Evolutionary conservation across 176 grass and related monocot species (phyloP), one percentile per base, ranked within the genome.

Genomic region (Alopecurus myosuroides): DNA sequence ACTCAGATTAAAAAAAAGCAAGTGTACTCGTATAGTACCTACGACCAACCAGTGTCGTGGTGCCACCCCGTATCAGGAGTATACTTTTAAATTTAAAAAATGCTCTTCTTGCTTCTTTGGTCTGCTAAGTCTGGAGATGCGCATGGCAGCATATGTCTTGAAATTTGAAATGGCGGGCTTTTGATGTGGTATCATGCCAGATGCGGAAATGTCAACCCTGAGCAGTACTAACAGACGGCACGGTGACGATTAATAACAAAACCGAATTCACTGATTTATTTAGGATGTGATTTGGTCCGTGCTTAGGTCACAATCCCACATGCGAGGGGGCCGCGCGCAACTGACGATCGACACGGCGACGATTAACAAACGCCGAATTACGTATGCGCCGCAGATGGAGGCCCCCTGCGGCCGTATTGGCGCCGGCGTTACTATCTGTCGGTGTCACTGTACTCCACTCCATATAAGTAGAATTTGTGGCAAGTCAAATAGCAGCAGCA

Each of bases 131-230:
- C 60, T 8, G 35, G 11, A 70, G 36, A 70, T 13, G 5, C 1
- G 22, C 67, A n/a, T 44, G 70, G 22, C 22, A 3, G 48, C 18
- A 33, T 29, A 33, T 29, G 64, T 40, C 19, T n/a, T 39, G 15
- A 77, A 53, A 69, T 81, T 89, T 69, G 69, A 76, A 85, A 39
- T 69, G 49, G 36, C 82, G 87, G 77, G 73, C 41, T 0, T 15
- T 63, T 20, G 2, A 18, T 31, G 18, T 46, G 18, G 18, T 22
- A 25, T 76, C 39, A 22, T 63, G 23, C 30, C 0, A 5, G 7
- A n/a, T 73, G 51, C 9, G 26, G 12, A 74, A 18, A 63, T 26
- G 40, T 64, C 70, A 75, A 75, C 40, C 3, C 1, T 3, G 3
- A 3, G 40, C 13, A 12, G n/a, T n/a, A n/a, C n/a, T n/a, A n/a